phyloP scores from a whole-genome alignment of 441 rosid species.

The Corymbia calophylla region DNA sequence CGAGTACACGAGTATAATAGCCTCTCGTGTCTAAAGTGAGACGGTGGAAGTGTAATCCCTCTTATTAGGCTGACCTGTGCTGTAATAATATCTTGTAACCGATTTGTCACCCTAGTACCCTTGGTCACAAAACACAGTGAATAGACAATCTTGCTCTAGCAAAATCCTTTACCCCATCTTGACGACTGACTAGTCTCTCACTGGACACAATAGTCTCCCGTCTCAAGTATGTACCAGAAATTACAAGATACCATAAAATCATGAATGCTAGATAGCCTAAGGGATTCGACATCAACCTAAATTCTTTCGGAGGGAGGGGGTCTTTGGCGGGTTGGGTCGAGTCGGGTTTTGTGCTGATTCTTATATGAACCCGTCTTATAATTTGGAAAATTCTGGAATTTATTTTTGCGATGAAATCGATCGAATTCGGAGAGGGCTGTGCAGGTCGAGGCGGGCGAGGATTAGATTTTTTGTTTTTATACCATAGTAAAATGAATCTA shows the following conservation, averaged over 20 bases:
- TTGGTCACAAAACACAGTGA: no score
- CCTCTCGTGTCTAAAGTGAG: no score
- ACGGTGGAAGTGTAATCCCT: no score
- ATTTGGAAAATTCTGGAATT: not conserved
- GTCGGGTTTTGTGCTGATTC: accelerated
- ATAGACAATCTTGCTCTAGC: not conserved
- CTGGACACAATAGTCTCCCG: not conserved
- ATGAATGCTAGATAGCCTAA: accelerated
- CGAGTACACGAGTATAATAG: no score
- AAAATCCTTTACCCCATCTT: not conserved
- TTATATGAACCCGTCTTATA: not conserved
- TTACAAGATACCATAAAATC: not conserved
- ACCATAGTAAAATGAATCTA: not conserved
- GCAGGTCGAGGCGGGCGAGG: not conserved
- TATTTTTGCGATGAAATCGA: not conserved
- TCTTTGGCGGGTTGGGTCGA: not conserved
- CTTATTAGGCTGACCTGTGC: no score
- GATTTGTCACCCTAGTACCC: no score
- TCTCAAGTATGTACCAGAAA: not conserved
- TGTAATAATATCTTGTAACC: no score
- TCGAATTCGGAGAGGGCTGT: not conserved
- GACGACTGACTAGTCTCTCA: not conserved
- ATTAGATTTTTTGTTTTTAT: not conserved
- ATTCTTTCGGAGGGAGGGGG: not conserved
- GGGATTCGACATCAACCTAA: not conserved